Conservation (phyloP, 805 yeast genomes). For the Teunomyces kruisii region DNA sequence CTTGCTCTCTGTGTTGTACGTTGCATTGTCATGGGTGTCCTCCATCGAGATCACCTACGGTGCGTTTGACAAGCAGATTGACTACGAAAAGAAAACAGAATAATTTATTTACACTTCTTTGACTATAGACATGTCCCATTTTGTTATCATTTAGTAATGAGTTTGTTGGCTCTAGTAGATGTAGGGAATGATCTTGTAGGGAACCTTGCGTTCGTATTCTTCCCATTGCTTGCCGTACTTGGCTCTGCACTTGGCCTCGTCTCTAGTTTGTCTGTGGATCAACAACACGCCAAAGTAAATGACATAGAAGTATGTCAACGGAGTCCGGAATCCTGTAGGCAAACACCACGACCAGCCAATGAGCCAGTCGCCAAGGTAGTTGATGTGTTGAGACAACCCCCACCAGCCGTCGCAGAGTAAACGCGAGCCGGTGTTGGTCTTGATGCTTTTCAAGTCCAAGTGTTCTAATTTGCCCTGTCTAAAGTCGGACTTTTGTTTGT, state of each 20-base stretch:
- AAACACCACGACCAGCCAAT: slow-evolving; percentile 91
- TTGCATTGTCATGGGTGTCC: slow-evolving; percentile 71
- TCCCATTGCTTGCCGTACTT: slow-evolving; percentile 89
- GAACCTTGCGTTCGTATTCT: slow-evolving; percentile 76
- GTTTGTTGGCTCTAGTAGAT: slow-evolving; percentile 64
- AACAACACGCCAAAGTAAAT: slow-evolving; percentile 78
- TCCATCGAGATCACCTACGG: slow-evolving; percentile 75
- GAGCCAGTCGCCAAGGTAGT: slow-evolving; percentile 94
- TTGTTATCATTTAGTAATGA: neutral
- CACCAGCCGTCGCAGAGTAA: slow-evolving; percentile 94
- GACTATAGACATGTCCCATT: neutral
- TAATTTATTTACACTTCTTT: slow-evolving; percentile 1
- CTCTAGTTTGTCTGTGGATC: slow-evolving; percentile 86
- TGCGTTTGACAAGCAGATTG: slow-evolving; percentile 72
- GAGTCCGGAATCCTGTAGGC: slow-evolving; percentile 79
- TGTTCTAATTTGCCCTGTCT: slow-evolving; percentile 72
- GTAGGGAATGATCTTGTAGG: slow-evolving; percentile 88
- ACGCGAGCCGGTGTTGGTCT: slow-evolving; percentile 75
- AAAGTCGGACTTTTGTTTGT: slow-evolving; percentile 81
- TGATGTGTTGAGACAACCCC: slow-evolving; percentile 88
- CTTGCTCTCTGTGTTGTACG: slow-evolving; percentile 53
- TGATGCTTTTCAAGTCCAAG: slow-evolving; percentile 57
- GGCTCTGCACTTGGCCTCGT: slow-evolving; percentile 82
- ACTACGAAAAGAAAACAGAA: slow-evolving; percentile 45
- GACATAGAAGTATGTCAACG: slow-evolving; percentile 84